Conservation (phyloP, 495 filamentous ascomycete genomes). For the Daldinia vernicosa region DNA sequence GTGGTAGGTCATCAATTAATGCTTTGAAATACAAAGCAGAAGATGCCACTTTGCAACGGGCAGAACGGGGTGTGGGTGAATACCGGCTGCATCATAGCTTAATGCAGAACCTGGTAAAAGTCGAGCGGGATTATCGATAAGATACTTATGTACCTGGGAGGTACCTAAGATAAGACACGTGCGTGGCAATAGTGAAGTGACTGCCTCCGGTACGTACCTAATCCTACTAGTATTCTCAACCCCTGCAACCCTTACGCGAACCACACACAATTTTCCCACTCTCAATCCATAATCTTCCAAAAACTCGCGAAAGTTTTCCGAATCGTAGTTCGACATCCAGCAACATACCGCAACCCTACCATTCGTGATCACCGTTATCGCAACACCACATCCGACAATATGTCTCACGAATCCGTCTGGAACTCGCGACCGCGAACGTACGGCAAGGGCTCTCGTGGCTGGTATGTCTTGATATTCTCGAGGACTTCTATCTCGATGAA, state of each 20-base stretch:
- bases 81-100: conserved; percentile 27
- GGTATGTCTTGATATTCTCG: conserved; percentile 64
- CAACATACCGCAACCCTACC: conserved; percentile 26
- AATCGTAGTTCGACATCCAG: conserved; percentile 17
- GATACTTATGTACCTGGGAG: not conserved
- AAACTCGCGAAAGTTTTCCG: conserved; percentile 33
- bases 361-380: conserved; percentile 32
- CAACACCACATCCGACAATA: conserved; percentile 59
- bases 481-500: conserved; percentile 5
- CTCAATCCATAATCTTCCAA: conserved; percentile 33
- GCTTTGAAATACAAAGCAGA: conserved; percentile 42
- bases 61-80: conserved; percentile 19
- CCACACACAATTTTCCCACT: conserved; percentile 43
- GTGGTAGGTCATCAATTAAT: conserved; percentile 19
- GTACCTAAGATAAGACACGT: conserved; percentile 6
- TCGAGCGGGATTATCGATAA: conserved; percentile 34
- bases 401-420: conserved; percentile 99
- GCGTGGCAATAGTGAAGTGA: not conserved
- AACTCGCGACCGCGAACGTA: conserved; percentile 96
- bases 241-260: conserved; percentile 38
- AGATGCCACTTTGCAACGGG: conserved; percentile 43
- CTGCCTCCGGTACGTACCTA: not conserved
- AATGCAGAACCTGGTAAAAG: conserved; percentile 26
- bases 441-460: conserved; percentile 91
- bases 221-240: not conserved